Base-by-base conservation (phyloP, 2,329 filamentous ascomycete species). In the Calonectria henricotiae region DNA sequence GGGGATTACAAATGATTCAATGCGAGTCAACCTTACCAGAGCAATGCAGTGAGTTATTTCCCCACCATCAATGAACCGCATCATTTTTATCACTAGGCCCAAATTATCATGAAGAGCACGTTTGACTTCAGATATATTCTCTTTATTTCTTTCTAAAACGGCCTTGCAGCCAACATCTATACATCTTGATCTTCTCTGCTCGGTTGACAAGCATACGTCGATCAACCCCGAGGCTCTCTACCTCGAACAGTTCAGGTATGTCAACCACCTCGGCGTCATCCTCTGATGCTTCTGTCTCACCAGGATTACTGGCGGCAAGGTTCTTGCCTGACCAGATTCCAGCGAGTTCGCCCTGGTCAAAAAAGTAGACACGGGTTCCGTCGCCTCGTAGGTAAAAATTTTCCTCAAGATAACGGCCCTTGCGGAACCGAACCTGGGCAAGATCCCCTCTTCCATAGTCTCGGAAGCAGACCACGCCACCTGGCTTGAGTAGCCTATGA, bases 331-430 rank as follows among this genome's bases (percentile, higher is more conserved):
- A 86, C 96, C 96, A 98, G 70, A 98, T 96, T 49, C 88, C 82
- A 64, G 89, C 87, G 65, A 99, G 85, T 83, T 99, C 92, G 39
- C 95, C 91, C 81, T 91, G 88, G 68, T 98, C 96, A 79, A 99
- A 99, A 83, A 99, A 99, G 83, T 98, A 99, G 0, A 99, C 96
- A 7, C 96, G 89, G 4, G 96, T 99, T 1, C 96, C 96, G 81
- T 99, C 96, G 1, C 96, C 96, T 39, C 96, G 88, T 51, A 98
- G 93, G 81, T 99, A 99, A 78, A 99, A 99, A 80, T 98, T 99
- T 83, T 98, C 96, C 67, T 95, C 94, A 79, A 99, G 88, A 79
- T 96, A 98, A 46, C 96, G 89, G 13, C 94, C 94, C 84, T 98
- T 98, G 85, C 96, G 97, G 86, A 99, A 98, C 69, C 96, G 90